phyloP scores from a whole-genome alignment of 208 protist species.

The Ichthyophonus hoferi region DNA sequence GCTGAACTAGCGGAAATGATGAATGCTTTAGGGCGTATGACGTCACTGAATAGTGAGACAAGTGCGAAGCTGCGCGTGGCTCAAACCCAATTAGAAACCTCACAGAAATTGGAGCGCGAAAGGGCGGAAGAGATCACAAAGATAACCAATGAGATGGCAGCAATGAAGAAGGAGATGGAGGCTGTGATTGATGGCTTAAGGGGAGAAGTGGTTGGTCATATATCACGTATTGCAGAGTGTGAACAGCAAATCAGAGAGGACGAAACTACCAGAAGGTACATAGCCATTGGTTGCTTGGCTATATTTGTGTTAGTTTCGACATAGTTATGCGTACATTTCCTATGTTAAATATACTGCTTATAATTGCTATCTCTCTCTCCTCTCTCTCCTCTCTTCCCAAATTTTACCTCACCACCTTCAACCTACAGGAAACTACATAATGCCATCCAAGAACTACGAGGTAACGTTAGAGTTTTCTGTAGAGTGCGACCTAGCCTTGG shows the following conservation, averaged over 20 bases:
- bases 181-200: background rate
- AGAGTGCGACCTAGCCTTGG: slow-evolving; percentile 57
- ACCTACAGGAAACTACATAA: slow-evolving; percentile 57
- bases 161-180: background rate
- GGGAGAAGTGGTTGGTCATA: background rate
- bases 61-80: background rate
- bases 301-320: background rate
- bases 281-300: background rate
- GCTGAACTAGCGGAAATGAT: background rate
- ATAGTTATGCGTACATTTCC: background rate
- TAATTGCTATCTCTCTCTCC: background rate
- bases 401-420: background rate
- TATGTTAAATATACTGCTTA: background rate
- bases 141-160: background rate
- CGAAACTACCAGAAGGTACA: background rate
- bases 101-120: background rate
- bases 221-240: background rate
- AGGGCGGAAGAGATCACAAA: background rate
- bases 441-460: slow-evolving; percentile 67
- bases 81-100: background rate
- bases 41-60: background rate
- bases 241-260: background rate
- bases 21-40: background rate
- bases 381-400: background rate
- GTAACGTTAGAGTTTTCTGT: slow-evolving; percentile 77